Base-by-base conservation (phyloP, 108 stramenopile genomes). In the Cyclotella baltica region DNA sequence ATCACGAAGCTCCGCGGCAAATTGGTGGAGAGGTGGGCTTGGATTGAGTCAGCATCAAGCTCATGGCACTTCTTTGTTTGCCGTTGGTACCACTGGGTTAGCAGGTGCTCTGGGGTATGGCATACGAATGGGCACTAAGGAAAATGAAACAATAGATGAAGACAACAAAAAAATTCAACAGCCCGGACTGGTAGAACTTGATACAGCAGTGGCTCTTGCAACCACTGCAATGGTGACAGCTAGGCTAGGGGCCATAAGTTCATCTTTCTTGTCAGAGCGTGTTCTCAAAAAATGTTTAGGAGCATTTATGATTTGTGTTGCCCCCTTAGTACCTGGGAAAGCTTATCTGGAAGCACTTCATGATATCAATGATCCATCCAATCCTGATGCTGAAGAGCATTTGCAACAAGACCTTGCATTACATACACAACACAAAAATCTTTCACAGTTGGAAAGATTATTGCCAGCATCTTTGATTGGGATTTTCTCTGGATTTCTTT, bases 1-100 rank as follows among this genome's bases (percentile, higher is more conserved):
- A 31, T 27, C 27, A 0, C 16, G 10, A 11, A 36, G 4, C 47
- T 38, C 37, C 16, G 11, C 22, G 59, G 37, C 6, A 30, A 8
- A 48, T 31, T 27, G 18, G 48, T 51, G 35, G 69, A 53, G 38
- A 36, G 56, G 81, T 16, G 81, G 81, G 37, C 77, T 96, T 10
- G 58, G 88, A 37, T 73, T 98, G 50, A 75, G 85, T 16, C 96
- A 97, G 66, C 97, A 98, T 84, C 87, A 90, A 74, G 97, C 97
- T 9, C 96, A 97, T 79, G 97, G 92, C 0, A 98, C 96, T 1
- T 91, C 90, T 3, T 62, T 98, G 20, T 96, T 95, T 72, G 96
- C 96, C 10, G 94, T 98, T 0, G 85, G 90, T 15, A 88, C 94
- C 0, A 98, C 97, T 20, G 96, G 97, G 2, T 36, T 92, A 31